Evolutionary conservation across 2,329 filamentous ascomycete genomes (phyloP).

Genomic region (Penicillium sp.): DNA sequence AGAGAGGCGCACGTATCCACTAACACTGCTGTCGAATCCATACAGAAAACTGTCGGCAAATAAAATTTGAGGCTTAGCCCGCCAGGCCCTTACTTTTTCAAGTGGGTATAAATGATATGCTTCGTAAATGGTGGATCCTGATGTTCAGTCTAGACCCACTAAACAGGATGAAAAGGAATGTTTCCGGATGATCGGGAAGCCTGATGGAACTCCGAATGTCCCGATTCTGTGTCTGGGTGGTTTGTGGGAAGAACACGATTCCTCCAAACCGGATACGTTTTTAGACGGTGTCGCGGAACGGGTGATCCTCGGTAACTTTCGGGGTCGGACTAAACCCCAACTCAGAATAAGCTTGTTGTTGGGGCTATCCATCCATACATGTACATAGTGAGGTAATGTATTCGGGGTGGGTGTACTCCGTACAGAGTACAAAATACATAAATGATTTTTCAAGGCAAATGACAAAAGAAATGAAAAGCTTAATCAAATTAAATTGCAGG

Average conservation of each 20-base stretch:
- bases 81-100: conserved; percentile 15
- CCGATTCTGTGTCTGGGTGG: background rate
- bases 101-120: conserved; percentile 14
- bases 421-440: too few species aligned
- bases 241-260: too few species aligned
- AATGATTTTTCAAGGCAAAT: too few species aligned
- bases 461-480: background rate
- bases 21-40: conserved; percentile 5
- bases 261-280: background rate
- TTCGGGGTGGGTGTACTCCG: too few species aligned
- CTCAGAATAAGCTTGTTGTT: too few species aligned
- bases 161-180: conserved; percentile 8
- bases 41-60: conserved; percentile 18
- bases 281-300: too few species aligned
- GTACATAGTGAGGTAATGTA: background rate
- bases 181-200: conserved; percentile 20
- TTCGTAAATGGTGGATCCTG: conserved; percentile 21
- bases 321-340: conserved; percentile 1
- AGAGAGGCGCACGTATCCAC: too few species aligned
- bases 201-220: conserved; percentile 3
- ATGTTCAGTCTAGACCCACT: conserved; percentile 12
- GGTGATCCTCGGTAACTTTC: background rate
- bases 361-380: background rate
- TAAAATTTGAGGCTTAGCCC: conserved; percentile 18
- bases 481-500: conserved; percentile 7